phyloP scores from a whole-genome alignment of 768 basidiomycete species.

The Leccinum imitatum region DNA sequence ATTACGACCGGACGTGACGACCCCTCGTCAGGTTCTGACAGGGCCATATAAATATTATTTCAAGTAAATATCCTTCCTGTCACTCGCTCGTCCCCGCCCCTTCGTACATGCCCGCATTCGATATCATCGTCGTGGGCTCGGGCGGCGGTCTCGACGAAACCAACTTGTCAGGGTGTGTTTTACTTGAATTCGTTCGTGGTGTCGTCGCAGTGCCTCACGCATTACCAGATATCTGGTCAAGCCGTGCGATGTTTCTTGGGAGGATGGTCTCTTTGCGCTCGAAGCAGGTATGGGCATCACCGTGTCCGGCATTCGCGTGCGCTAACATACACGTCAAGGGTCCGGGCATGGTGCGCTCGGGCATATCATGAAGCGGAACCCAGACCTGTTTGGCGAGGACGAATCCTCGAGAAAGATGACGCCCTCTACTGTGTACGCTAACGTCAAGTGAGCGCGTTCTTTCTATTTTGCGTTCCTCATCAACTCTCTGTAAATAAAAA shows the following conservation, averaged over 20 bases:
- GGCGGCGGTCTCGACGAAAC: constrained; percentile 91
- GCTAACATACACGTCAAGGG: constrained; percentile 39
- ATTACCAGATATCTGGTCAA: constrained; percentile 82
- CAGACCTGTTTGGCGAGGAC: constrained; percentile 48
- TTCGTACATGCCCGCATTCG: constrained; percentile 50
- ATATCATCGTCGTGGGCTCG: constrained; percentile 75
- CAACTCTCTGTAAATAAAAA: neutral
- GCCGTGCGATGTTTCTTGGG: constrained; percentile 61
- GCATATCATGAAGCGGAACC: constrained; percentile 55
- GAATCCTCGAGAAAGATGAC: constrained; percentile 15
- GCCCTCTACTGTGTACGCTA: constrained; percentile 30
- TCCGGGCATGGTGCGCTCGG: constrained; percentile 82
- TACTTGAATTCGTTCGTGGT: neutral
- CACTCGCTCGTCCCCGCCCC: neutral
- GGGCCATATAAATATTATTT: neutral
- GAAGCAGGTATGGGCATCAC: constrained; percentile 68
- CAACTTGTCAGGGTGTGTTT: constrained; percentile 79
- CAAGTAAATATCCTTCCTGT: neutral
- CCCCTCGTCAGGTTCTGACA: neutral
- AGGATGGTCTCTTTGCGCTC: constrained; percentile 76
- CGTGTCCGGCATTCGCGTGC: neutral
- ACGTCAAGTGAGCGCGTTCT: constrained; percentile 30
- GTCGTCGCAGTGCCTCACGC: constrained; percentile 12
- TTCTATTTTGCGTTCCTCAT: neutral
- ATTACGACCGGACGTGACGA: neutral